These are phyloP conservation scores for Leccinum fallax DNA, from an alignment of 1,284 basidiomycete genomes.

Conservation along the genomic window DNA sequence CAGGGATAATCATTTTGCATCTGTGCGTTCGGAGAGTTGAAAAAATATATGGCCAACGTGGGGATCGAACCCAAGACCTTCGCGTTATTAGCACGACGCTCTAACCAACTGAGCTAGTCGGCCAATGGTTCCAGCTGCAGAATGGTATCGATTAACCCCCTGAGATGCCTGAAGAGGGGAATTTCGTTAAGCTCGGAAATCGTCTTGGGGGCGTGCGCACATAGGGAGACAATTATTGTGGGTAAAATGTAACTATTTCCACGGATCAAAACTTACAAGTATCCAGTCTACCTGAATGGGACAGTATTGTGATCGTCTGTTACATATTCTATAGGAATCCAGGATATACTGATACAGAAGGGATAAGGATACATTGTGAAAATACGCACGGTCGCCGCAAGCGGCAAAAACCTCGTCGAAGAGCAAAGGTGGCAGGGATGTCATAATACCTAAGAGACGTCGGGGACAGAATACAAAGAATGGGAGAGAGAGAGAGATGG, in stretches of 20 bases:
- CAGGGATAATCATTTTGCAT: neutral
- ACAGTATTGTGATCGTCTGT: neutral
- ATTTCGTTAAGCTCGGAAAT: too few relatives aligned
- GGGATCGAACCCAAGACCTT: slow-evolving; percentile 35
- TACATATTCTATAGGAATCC: neutral
- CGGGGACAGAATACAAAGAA: neutral
- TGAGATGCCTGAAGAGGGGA: too few relatives aligned
- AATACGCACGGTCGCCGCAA: neutral
- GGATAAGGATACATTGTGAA: neutral
- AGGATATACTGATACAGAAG: neutral
- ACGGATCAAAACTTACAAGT: neutral
- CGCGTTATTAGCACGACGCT: slow-evolving; percentile 25
- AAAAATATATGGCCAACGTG: slow-evolving; percentile 16
- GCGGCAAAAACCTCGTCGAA: neutral
- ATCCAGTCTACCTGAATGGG: neutral
- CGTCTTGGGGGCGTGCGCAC: too few relatives aligned
- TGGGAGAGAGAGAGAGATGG: neutral
- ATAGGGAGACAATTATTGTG: too few relatives aligned
- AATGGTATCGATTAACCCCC: neutral
- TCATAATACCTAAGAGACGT: neutral
- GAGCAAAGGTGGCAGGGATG: neutral
- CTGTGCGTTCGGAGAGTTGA: neutral
- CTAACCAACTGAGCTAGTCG: slow-evolving; percentile 34
- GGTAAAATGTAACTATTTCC: neutral
- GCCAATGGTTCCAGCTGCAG: neutral